Conservation (phyloP, 2,329 filamentous ascomycete genomes). For the Penicillium griseofulvum region DNA sequence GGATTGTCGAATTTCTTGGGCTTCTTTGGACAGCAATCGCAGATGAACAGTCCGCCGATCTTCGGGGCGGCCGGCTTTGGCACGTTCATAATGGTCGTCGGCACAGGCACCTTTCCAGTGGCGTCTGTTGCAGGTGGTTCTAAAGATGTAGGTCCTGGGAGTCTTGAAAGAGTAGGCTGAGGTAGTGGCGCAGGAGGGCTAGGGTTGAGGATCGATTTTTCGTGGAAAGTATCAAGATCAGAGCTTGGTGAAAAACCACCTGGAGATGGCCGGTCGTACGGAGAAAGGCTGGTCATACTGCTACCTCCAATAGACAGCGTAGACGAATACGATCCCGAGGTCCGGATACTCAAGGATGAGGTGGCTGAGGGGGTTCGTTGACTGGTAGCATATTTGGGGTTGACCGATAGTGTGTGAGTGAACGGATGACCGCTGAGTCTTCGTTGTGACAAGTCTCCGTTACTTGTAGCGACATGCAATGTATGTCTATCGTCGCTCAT, state of each 20-base stretch:
- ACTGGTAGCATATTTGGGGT: conserved; percentile 54
- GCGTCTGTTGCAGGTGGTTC: conserved; percentile 42
- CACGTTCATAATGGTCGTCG: conserved; percentile 31
- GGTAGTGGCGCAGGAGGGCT: conserved; percentile 47
- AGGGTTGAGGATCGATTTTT: conserved; percentile 50
- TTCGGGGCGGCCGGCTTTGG: conserved; percentile 43
- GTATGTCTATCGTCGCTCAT: conserved; percentile 35
- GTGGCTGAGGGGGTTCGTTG: conserved; percentile 65
- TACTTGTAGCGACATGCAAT: conserved; percentile 39
- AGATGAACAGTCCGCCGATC: conserved; percentile 65
- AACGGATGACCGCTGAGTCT: conserved; percentile 55
- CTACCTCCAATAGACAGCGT: conserved; percentile 60
- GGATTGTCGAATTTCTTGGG: conserved; percentile 88
- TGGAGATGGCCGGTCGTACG: conserved; percentile 61
- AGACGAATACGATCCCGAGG: conserved; percentile 60
- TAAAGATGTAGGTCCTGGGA: conserved; percentile 36
- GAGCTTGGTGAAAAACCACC: conserved; percentile 58
- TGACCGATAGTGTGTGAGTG: conserved; percentile 54
- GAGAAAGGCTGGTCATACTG: conserved; percentile 64
- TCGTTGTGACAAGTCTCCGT: conserved; percentile 55
- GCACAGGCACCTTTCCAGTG: conserved; percentile 50
- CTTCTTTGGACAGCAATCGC: conserved; percentile 95
- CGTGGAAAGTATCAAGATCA: conserved; percentile 54
- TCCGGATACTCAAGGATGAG: conserved; percentile 60
- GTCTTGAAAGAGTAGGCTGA: conserved; percentile 37